Base-by-base conservation (phyloP, 2,329 filamentous ascomycete genomes). In the Taxawa tesnikishii region DNA sequence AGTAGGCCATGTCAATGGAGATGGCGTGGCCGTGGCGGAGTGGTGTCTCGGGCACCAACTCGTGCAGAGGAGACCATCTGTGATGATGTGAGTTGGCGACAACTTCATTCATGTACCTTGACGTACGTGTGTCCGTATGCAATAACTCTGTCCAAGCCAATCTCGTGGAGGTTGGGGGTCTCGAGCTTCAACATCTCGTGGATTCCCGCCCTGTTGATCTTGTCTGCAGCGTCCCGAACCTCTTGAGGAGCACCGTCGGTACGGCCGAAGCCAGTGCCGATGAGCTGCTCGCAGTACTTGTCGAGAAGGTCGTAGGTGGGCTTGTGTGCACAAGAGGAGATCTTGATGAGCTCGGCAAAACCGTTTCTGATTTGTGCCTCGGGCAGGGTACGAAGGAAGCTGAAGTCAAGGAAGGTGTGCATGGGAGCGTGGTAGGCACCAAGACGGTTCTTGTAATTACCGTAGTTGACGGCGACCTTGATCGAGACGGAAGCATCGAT, bases 401-500 rank as follows among this genome's bases (percentile, higher is more conserved):
- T 70, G 50, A 82, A 83, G 52, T 83, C 78, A 28, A 83, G 67
- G 60, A 83, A 81, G 1, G 78, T 83, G 48, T 79, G 73, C 29
- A 73, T 65, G 0, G 79, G 78, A 0, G 78, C 77, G 46, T 83
- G 78, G 50, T 83, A 83, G 4, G 77, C 78, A 16, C 77, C 77
- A 0, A 83, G 67, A 9, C 76, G 66, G 57, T 83, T 83, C 65
- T 83, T 83, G 63, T 81, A 79, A 51, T 75, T 73, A 50, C 75
- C 76, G 46, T 82, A 81, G 60, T 83, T 83, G 46, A 83, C 77
- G 9, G 75, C 79, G n/a, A 83, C 78, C 50, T 83, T 82, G 62
- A 83, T 83, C 21, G 73, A 79, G 31, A 83, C 79, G 12, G 75
- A 79, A 3, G 79, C 79, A 47, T 83, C 79, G 38, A 83, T 83